Conservation (phyloP, 148 eudicot species). For the Heliamphora exappendiculata region DNA sequence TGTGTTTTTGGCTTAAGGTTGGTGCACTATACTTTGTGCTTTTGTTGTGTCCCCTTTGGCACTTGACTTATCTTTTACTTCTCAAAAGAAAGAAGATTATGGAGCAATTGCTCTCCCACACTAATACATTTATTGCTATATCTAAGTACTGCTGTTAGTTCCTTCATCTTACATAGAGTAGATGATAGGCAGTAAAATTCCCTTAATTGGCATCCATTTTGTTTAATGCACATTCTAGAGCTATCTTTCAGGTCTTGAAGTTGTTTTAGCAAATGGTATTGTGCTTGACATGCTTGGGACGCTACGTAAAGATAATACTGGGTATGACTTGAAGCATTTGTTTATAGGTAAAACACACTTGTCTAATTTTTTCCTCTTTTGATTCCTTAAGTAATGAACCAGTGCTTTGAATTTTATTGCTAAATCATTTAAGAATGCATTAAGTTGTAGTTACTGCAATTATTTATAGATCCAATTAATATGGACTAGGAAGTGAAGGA, state of each 20-base stretch:
- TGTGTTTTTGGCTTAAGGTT: neutral
- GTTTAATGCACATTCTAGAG: conserved; percentile 15
- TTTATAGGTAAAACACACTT: conserved; percentile 57
- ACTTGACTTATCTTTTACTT: neutral
- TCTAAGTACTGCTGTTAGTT: neutral
- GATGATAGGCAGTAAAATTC: neutral
- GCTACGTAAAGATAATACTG: conserved; percentile 94
- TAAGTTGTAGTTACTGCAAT: neutral
- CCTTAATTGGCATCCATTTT: conserved; percentile 3
- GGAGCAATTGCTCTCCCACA: neutral
- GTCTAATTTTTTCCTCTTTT: neutral
- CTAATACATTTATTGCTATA: neutral
- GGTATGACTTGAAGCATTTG: conserved; percentile 98
- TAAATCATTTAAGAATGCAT: neutral
- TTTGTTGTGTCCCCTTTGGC: neutral
- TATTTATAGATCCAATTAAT: conserved; percentile 8
- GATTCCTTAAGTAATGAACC: neutral
- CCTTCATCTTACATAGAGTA: conserved; percentile 12
- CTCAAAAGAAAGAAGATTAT: neutral
- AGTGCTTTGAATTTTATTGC: neutral
- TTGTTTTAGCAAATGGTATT: conserved; percentile 81
- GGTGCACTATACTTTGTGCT: neutral
- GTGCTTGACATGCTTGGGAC: conserved; percentile 95
- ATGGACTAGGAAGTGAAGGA: conserved; percentile 81
- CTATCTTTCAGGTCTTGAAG: conserved; percentile 73